Percentiles rank a stretch among this genome's conserved stretches.
phyloP scores from a whole-genome alignment of 73 alveolate genomes.

The Breviolum minutum region DNA sequence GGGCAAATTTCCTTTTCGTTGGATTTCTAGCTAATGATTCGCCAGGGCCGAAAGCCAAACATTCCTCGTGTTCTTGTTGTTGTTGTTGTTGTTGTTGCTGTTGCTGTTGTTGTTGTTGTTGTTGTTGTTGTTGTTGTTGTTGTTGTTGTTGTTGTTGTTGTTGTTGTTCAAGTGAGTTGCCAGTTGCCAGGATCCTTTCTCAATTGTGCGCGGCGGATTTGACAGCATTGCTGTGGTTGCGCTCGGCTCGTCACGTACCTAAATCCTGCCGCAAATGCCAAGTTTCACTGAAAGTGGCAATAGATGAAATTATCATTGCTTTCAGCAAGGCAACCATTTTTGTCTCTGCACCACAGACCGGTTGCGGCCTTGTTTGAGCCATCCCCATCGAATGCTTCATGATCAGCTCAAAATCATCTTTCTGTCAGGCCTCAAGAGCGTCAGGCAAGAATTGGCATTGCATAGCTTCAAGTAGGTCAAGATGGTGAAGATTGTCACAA shows the following conservation, averaged over 20 bases:
- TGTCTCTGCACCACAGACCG: conserved; percentile 30
- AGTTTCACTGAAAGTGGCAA: too few relatives aligned
- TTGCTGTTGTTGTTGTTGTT: too few relatives aligned
- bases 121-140: too few relatives aligned
- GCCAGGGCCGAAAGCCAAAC: too few relatives aligned
- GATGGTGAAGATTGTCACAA: neutral
- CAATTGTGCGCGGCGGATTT: neutral
- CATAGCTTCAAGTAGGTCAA: neutral
- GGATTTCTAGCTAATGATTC: too few relatives aligned
- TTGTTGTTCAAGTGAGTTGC: neutral
- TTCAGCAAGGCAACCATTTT: conserved; percentile 35
- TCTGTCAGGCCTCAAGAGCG: neutral
- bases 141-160: too few relatives aligned
- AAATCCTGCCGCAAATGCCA: neutral
- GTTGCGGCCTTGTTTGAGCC: neutral
- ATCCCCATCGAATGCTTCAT: neutral
- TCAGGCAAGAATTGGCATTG: neutral
- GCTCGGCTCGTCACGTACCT: conserved; percentile 26
- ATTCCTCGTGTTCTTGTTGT: neutral
- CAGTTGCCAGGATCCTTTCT: conserved; percentile 52
- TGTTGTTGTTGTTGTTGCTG: neutral
- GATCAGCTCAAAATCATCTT: neutral
- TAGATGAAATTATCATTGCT: too few relatives aligned
- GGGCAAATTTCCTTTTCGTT: too few relatives aligned
- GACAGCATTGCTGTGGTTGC: conserved; percentile 33